Conservation (phyloP, 139 green algal genomes). For the Spirogloea muscicola region DNA sequence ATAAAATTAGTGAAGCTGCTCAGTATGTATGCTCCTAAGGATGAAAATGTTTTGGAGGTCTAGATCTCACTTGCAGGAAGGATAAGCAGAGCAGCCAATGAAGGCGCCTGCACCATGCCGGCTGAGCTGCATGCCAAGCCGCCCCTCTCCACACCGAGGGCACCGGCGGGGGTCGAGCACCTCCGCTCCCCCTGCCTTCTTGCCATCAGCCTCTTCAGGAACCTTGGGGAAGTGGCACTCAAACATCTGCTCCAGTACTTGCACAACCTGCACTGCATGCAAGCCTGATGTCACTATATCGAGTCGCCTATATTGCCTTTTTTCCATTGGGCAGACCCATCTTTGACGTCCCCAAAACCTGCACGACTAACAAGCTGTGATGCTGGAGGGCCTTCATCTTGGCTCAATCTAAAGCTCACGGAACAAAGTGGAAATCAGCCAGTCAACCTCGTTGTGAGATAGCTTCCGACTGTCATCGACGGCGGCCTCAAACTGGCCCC, state of each 20-base stretch:
- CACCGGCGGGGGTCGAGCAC: slow-evolving; percentile 3
- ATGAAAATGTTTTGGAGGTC: too few species aligned
- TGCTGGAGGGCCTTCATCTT: not conserved
- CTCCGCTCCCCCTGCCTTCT: not conserved
- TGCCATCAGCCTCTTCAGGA: not conserved
- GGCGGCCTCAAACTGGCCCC: slow-evolving; percentile 6
- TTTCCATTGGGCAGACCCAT: not conserved
- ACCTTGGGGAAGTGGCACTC: not conserved
- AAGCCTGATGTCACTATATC: not conserved
- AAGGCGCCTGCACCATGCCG: not conserved
- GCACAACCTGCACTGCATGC: not conserved
- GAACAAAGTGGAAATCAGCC: not conserved
- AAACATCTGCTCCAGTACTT: not conserved
- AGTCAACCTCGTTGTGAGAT: not conserved
- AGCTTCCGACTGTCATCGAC: not conserved
- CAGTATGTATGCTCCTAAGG: too few species aligned
- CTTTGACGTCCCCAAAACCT: not conserved
- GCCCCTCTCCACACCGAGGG: not conserved
- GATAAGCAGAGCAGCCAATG: slow-evolving; percentile 20
- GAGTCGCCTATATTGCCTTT: not conserved
- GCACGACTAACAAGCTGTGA: not conserved
- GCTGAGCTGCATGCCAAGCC: slow-evolving; percentile 16
- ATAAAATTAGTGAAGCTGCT: too few species aligned
- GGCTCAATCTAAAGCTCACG: not conserved
- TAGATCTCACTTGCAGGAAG: slow-evolving; percentile 9